phyloP scores from a whole-genome alignment of 2,329 filamentous ascomycete genomes.

The Gaeumannomyces sp. region DNA sequence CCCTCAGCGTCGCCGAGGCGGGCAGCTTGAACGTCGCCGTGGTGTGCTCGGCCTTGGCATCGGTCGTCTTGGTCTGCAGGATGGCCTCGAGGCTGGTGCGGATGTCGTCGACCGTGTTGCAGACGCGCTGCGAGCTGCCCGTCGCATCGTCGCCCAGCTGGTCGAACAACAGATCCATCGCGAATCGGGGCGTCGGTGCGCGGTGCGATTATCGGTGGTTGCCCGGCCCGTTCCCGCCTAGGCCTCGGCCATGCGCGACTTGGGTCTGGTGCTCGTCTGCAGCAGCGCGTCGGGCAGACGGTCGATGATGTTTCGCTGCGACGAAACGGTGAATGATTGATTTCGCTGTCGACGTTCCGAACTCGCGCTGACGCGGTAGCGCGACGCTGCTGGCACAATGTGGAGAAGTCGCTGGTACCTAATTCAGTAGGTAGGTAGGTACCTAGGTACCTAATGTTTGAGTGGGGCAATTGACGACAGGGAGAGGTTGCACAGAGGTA shows the following conservation, averaged over 20 bases:
- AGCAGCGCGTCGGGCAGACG: not conserved
- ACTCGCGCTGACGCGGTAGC: too few species aligned
- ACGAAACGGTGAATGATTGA: not conserved
- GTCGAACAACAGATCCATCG: slow-evolving; percentile 23
- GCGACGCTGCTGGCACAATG: too few species aligned
- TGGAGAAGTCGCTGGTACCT: too few species aligned
- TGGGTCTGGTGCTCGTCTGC: not conserved
- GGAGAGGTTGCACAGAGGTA: too few species aligned
- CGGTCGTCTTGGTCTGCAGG: slow-evolving; percentile 36
- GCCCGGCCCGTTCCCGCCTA: not conserved
- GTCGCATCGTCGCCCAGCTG: slow-evolving; percentile 22
- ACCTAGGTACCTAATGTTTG: too few species aligned
- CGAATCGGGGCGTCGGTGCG: slow-evolving; percentile 5
- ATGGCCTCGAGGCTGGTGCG: slow-evolving; percentile 35
- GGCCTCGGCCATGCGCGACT: not conserved
- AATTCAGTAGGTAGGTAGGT: too few species aligned
- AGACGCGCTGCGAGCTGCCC: slow-evolving; percentile 14
- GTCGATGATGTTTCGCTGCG: not conserved
- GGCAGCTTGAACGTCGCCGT: slow-evolving; percentile 41
- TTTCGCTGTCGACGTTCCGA: not conserved
- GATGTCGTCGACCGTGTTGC: slow-evolving; percentile 39
- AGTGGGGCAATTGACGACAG: too few species aligned
- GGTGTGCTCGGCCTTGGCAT: slow-evolving; percentile 44
- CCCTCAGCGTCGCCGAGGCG: slow-evolving; percentile 35
- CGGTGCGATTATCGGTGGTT: not conserved